Percentiles rank a stretch among this genome's conserved stretches.
Conservation (phyloP, 177 flowering plant genomes). For the Telopea speciosissima region DNA sequence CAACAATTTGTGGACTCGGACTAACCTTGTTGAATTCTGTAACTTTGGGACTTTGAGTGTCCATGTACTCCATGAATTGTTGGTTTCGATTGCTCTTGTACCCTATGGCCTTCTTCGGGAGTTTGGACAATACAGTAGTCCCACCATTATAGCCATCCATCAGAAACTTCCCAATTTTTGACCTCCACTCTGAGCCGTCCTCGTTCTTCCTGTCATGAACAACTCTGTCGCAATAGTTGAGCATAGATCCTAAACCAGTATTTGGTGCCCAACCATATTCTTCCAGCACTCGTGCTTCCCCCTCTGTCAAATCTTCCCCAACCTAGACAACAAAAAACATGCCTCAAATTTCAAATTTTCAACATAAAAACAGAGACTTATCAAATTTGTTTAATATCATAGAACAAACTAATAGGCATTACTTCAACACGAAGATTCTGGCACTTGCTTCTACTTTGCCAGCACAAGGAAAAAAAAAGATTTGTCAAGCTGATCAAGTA, state of each 20-base stretch:
- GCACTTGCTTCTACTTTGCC: too few species aligned
- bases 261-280: slow-evolving; percentile 84
- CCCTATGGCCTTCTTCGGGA: slow-evolving; percentile 30
- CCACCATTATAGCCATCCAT: slow-evolving; percentile 74
- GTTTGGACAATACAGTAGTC: slow-evolving; percentile 26
- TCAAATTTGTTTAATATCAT: not conserved
- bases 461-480: too few species aligned
- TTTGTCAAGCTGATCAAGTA: too few species aligned
- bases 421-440: too few species aligned
- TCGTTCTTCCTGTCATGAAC: slow-evolving; percentile 67
- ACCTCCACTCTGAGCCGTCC: slow-evolving; percentile 68
- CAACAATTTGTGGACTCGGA: slow-evolving; percentile 2
- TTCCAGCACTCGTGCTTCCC: slow-evolving; percentile 66
- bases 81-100: slow-evolving; percentile 6
- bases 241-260: slow-evolving; percentile 81
- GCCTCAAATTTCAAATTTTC: not conserved
- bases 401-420: too few species aligned
- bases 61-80: not conserved
- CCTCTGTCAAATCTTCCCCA: slow-evolving; percentile 79
- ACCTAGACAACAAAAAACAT: slow-evolving; percentile 35
- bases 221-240: slow-evolving; percentile 79
- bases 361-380: not conserved
- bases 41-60: not conserved
- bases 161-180: slow-evolving; percentile 70
- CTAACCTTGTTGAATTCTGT: not conserved